Conservation (phyloP, 306 rosid species). For the Abrus precatorius region DNA sequence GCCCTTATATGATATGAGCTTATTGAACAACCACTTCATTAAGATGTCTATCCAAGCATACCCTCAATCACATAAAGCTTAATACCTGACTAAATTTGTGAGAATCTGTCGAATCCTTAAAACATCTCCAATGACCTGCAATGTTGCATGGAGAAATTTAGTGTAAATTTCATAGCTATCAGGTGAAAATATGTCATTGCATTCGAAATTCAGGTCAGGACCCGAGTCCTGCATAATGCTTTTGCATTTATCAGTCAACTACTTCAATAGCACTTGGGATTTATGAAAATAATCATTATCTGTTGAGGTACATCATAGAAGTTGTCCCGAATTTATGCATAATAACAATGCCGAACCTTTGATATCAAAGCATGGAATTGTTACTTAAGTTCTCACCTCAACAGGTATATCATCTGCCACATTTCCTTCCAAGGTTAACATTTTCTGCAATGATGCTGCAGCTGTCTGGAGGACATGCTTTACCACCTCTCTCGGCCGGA, state of each 20-base stretch:
- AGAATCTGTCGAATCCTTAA: constrained; percentile 96
- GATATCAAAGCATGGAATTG: background rate
- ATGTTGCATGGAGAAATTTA: constrained; percentile 32
- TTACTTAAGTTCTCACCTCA: constrained; percentile 66
- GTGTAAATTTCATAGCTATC: background rate
- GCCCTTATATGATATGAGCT: no score
- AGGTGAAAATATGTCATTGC: constrained; percentile 7
- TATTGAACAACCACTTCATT: no score
- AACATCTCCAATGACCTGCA: constrained; percentile 95
- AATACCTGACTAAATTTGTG: constrained; percentile 91
- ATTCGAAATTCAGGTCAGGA: constrained; percentile 8
- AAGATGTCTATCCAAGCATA: no score
- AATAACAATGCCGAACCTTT: background rate
- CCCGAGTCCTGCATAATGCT: background rate
- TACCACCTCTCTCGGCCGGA: constrained; percentile 93
- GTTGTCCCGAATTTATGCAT: background rate
- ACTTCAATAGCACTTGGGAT: background rate
- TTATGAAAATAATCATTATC: constrained; percentile 8
- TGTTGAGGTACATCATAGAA: background rate
- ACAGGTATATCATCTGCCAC: constrained; percentile 88
- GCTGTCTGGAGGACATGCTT: constrained; percentile 97
- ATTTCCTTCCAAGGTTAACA: constrained; percentile 86
- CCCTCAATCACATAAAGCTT: background rate
- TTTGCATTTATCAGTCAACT: constrained; percentile 15
- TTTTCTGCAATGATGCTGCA: constrained; percentile 93